Evolutionary conservation across 768 basidiomycete genomes (phyloP).

Genomic region (Lactifluus echinatus): DNA sequence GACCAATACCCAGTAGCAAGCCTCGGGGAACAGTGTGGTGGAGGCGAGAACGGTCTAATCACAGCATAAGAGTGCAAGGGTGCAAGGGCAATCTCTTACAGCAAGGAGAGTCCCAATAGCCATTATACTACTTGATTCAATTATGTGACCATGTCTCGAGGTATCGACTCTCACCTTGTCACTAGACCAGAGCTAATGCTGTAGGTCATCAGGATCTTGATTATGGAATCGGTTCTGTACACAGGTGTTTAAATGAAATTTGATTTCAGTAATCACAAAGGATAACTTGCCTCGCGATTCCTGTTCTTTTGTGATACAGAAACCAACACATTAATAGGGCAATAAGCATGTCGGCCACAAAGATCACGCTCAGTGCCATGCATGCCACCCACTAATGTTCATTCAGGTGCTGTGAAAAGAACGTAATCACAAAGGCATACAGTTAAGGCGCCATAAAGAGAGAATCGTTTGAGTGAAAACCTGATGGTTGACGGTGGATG

Average conservation of each 20-base stretch:
- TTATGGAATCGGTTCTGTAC: constrained; percentile 24
- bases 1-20: constrained; percentile 43
- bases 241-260: neutral
- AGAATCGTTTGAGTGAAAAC: constrained; percentile 27
- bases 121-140: constrained; percentile 18
- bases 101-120: constrained; percentile 15
- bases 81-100: neutral
- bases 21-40: constrained; percentile 39
- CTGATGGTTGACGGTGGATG: constrained; percentile 16
- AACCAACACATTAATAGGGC: constrained; percentile 41
- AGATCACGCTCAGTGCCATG: constrained; percentile 36
- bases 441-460: constrained; percentile 28
- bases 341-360: constrained; percentile 43
- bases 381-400: constrained; percentile 39
- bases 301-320: constrained; percentile 38
- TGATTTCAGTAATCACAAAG: neutral
- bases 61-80: neutral
- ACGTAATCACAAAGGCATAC: constrained; percentile 20
- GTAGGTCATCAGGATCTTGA: constrained; percentile 24
- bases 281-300: constrained; percentile 32
- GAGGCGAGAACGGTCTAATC: constrained; percentile 29
- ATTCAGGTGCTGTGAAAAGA: neutral
- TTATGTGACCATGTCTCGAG: neutral
- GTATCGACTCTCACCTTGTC: constrained; percentile 20
- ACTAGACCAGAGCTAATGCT: constrained; percentile 24